Base-by-base conservation (phyloP, 1,284 basidiomycete genomes). In the Puccinia hordei region DNA sequence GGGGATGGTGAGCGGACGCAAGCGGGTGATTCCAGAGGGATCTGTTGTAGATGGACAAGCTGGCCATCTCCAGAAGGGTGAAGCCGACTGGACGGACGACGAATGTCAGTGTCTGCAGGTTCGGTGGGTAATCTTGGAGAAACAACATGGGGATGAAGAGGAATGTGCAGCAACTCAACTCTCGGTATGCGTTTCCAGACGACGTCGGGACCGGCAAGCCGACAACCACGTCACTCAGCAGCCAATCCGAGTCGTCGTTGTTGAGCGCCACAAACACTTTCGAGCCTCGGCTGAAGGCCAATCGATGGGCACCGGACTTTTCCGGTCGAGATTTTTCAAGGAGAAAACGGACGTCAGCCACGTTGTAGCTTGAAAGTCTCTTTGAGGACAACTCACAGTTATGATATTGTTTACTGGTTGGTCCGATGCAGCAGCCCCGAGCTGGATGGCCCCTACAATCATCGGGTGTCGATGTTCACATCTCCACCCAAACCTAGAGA, bases 381-480 rank as follows among this genome's bases (percentile, higher is more conserved):
- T 61, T 1, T 41, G 19, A 30, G 13, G 4, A 9, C 2, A 61
- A 65, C 77, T n/a, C 27, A 80, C 77, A n/a, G 77, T 80, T 10
- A 73, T 38, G 19, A 80, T 53, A 46, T 80, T 80, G 22, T 46
- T 35, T 19, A 80, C 69, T 13, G 77, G 77, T 46, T 46, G 13
- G 24, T 24, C 66, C 22, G 12, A 24, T 15, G 44, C 38, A 35
- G 35, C 66, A 35, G 53, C 59, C 61, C 77, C 68, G 49, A 80
- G 66, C 12, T 46, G 38, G 8, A 80, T 61, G 27, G 77, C 77
- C 9, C 77, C 77, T 44, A 80, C 35, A 27, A 80, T 27, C 55
- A 63, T 51, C n/a, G 69, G 57, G 24, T 73, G 68, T 10, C 77
- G 68, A 63, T 80, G 77, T 51, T 80, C 77, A 41, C 77, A 72